A percentile compares a stretch with the other conserved stretches of the same genome.
These are phyloP conservation scores for Ceratocystis cubensis DNA, from an alignment of 2,329 filamentous ascomycete species.

Conservation along the genomic window DNA sequence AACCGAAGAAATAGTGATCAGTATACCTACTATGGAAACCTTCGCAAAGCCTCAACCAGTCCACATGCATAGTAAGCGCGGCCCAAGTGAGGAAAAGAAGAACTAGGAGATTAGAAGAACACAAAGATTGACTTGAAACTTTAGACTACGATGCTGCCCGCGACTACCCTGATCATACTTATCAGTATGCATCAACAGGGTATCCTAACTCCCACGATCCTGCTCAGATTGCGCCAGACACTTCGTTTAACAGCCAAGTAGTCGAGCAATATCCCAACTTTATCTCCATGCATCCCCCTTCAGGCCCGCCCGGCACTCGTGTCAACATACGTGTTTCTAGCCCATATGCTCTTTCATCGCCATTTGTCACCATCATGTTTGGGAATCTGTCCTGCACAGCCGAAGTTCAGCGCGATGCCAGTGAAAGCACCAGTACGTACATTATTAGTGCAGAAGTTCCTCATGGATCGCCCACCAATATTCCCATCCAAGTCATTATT, in stretches of 20 bases:
- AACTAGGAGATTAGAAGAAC: not conserved
- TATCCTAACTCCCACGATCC: slow-evolving; percentile 26
- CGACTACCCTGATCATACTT: slow-evolving; percentile 45
- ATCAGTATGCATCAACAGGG: slow-evolving; percentile 37
- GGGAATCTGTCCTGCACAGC: slow-evolving; percentile 35
- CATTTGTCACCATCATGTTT: slow-evolving; percentile 7
- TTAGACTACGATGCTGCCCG: slow-evolving; percentile 48
- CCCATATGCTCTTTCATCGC: slow-evolving; percentile 35
- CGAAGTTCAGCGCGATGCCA: slow-evolving; percentile 47
- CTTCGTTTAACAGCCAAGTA: slow-evolving; percentile 44
- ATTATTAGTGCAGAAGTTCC: slow-evolving; percentile 61
- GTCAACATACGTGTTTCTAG: slow-evolving; percentile 63
- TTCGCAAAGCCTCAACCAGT: slow-evolving; percentile 68
- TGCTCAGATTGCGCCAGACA: slow-evolving; percentile 39
- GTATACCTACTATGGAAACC: slow-evolving; percentile 30
- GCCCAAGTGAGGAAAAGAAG: too few relatives aligned
- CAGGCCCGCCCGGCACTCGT: slow-evolving; percentile 56
- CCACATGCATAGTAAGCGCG: slow-evolving; percentile 69
- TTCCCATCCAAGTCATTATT: slow-evolving; percentile 40
- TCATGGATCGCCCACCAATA: slow-evolving; percentile 28
- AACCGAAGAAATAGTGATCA: slow-evolving; percentile 41
- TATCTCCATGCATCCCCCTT: slow-evolving; percentile 40
- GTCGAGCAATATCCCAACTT: slow-evolving; percentile 55
- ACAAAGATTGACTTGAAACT: not conserved
- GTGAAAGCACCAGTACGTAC: slow-evolving; percentile 37